phyloP scores from a whole-genome alignment of 2,329 filamentous ascomycete species.

The Colletotrichum limetticola region DNA sequence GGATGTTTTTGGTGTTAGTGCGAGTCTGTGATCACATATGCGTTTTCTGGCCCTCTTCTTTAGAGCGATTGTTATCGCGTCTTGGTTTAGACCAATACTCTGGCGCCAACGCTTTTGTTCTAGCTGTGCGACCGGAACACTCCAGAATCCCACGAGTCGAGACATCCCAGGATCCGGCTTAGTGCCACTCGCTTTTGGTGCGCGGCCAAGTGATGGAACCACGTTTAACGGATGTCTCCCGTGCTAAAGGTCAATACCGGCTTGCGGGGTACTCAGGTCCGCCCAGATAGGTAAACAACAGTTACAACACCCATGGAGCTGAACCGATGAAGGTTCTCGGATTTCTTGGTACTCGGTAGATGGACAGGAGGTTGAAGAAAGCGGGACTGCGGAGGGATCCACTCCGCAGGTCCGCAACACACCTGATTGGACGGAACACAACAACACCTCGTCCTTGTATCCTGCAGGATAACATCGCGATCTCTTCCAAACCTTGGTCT shows the following conservation, averaged over 20 bases:
- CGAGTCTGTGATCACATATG: too few relatives aligned
- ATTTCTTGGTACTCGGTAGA: background rate
- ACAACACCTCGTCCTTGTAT: conserved; percentile 4
- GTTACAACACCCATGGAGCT: too few relatives aligned
- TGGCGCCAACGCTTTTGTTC: too few relatives aligned
- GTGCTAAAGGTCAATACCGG: background rate
- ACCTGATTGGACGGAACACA: background rate
- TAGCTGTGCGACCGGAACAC: too few relatives aligned
- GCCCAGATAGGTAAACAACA: background rate
- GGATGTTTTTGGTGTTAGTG: background rate
- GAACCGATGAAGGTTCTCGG: background rate
- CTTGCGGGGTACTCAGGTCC: background rate
- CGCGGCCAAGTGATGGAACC: too few relatives aligned
- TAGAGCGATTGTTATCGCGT: too few relatives aligned
- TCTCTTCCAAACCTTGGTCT: background rate
- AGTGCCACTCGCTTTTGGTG: too few relatives aligned
- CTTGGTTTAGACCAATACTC: too few relatives aligned
- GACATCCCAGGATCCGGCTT: too few relatives aligned
- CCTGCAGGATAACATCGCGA: background rate
- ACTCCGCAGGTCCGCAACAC: conserved; percentile 11
- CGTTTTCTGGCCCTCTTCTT: too few relatives aligned
- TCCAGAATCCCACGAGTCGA: too few relatives aligned
- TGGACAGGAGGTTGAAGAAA: background rate
- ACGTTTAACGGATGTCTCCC: too few relatives aligned
- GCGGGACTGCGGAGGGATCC: conserved; percentile 23